A percentile compares a stretch with the other conserved stretches of the same genome.
Evolutionary conservation across 805 yeast genomes (phyloP).

Genomic region (Cyberlindnera xishuangbannaensis): DNA sequence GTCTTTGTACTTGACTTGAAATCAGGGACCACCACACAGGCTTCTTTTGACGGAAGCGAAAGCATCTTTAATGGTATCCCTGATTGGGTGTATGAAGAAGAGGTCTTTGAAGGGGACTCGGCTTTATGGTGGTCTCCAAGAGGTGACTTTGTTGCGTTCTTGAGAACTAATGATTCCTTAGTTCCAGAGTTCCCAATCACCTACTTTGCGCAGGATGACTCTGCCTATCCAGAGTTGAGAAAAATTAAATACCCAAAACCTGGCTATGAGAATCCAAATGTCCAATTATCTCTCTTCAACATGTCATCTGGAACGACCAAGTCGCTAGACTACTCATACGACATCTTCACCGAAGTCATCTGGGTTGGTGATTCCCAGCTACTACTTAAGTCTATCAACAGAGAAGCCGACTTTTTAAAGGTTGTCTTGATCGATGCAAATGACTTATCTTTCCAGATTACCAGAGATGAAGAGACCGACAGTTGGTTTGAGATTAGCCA

Average conservation of each 20-base stretch:
- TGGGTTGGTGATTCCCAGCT: slow-evolving; percentile 59
- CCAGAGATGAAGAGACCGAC: slow-evolving; percentile 43
- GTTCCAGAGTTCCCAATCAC: slow-evolving; percentile 74
- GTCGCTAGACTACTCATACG: slow-evolving; percentile 37
- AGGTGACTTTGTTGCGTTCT: slow-evolving; percentile 57
- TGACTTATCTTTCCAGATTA: slow-evolving; percentile 30
- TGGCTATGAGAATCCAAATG: slow-evolving; percentile 69
- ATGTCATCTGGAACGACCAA: slow-evolving; percentile 27
- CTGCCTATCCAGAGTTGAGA: slow-evolving; percentile 56
- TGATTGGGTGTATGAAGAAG: slow-evolving; percentile 95
- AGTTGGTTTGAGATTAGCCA: slow-evolving; percentile 79
- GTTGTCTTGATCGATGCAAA: slow-evolving; percentile 47
- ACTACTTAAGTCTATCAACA: slow-evolving; percentile 53
- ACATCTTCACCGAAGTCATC: slow-evolving; percentile 55
- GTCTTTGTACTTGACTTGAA: slow-evolving; percentile 48
- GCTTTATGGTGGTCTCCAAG: slow-evolving; percentile 87
- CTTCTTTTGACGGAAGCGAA: slow-evolving; percentile 66
- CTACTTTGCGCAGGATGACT: slow-evolving; percentile 55
- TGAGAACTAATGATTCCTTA: slow-evolving; percentile 64
- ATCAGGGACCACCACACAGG: slow-evolving; percentile 28
- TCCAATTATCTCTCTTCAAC: slow-evolving; percentile 45
- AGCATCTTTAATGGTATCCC: slow-evolving; percentile 81
- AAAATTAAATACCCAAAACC: slow-evolving; percentile 79
- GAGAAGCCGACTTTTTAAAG: slow-evolving; percentile 62
- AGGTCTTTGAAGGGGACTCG: slow-evolving; percentile 62